Evolutionary conservation across 2,329 filamentous ascomycete genomes (phyloP).

Genomic region (Byssothecium circinans): DNA sequence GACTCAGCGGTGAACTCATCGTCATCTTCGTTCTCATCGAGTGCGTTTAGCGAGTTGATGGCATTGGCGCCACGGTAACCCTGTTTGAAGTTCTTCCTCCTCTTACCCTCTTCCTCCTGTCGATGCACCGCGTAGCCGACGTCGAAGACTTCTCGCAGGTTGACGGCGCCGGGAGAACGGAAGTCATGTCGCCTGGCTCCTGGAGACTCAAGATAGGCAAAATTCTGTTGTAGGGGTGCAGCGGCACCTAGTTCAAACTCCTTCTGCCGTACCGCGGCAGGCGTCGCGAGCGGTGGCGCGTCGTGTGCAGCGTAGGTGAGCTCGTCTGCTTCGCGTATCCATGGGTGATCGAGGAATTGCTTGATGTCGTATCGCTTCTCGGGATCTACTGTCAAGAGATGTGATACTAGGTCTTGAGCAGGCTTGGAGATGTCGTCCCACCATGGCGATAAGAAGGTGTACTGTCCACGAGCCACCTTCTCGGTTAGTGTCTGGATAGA

Average conservation of each 20-base stretch:
- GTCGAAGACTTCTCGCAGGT: constrained; percentile 95
- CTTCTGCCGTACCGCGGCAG: constrained; percentile 62
- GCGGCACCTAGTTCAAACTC: constrained; percentile 41
- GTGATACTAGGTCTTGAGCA: constrained; percentile 90
- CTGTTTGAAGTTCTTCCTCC: constrained; percentile 79
- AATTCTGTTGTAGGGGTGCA: constrained; percentile 53
- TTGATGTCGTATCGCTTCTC: constrained; percentile 92
- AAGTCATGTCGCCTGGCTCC: constrained; percentile 81
- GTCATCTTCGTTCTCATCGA: constrained; percentile 66
- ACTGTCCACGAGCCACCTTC: constrained; percentile 95
- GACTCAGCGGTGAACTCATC: constrained; percentile 68
- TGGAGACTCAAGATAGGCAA: constrained; percentile 60
- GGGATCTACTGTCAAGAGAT: constrained; percentile 90
- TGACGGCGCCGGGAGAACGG: constrained; percentile 91
- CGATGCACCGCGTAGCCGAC: constrained; percentile 97
- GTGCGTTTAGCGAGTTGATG: constrained; percentile 66
- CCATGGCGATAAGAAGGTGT: constrained; percentile 97
- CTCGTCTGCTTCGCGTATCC: constrained; percentile 76
- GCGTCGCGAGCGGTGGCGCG: constrained; percentile 72
- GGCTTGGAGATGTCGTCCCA: constrained; percentile 98
- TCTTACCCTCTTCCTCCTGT: constrained; percentile 93
- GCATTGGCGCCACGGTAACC: constrained; percentile 65
- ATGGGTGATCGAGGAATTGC: constrained; percentile 92
- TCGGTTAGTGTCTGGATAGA: constrained; percentile 96
- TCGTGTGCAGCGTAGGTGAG: constrained; percentile 67